These are phyloP conservation scores for Globisporangium echinulatum DNA, from an alignment of 352 stramenopile species.

Conservation along the genomic window DNA sequence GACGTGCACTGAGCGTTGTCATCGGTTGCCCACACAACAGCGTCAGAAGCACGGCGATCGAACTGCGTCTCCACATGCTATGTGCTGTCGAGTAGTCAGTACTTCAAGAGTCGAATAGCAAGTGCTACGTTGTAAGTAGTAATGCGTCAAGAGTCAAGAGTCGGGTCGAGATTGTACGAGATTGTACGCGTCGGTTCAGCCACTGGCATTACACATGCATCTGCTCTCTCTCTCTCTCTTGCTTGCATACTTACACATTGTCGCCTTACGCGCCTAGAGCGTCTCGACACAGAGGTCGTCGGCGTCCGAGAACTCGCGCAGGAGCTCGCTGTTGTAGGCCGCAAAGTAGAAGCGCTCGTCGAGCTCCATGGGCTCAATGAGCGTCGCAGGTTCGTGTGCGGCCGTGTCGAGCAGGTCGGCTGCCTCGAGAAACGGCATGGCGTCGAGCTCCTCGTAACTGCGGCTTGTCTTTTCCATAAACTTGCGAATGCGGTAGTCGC, in stretches of 20 bases:
- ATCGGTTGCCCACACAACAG: neutral
- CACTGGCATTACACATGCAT: neutral
- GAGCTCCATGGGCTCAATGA: constrained; percentile 25
- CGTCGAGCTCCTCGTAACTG: constrained; percentile 28
- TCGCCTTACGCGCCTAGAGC: neutral
- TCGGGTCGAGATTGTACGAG: neutral
- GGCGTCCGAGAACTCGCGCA: constrained; percentile 14
- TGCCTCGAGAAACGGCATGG: constrained; percentile 36
- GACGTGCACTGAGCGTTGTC: neutral
- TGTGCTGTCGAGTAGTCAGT: too few species aligned
- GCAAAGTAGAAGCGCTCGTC: constrained; percentile 18
- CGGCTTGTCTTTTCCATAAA: constrained; percentile 47
- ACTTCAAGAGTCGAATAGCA: too few species aligned
- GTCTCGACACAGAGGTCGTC: constrained; percentile 11
- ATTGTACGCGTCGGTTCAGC: neutral
- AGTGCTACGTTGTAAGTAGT: too few species aligned
- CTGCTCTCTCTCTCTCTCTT: neutral
- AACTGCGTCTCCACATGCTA: too few species aligned
- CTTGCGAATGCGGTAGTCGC: constrained; percentile 49
- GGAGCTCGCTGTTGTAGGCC: constrained; percentile 11
- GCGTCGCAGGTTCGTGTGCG: constrained; percentile 11
- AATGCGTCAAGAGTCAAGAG: too few species aligned
- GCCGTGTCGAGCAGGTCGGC: constrained; percentile 26
- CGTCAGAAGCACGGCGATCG: neutral
- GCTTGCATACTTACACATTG: neutral